Evolutionary conservation across 2,329 filamentous ascomycete species (phyloP), one percentile per base, ranked within the genome.

Genomic region (Ophioceras dolichostomum): DNA sequence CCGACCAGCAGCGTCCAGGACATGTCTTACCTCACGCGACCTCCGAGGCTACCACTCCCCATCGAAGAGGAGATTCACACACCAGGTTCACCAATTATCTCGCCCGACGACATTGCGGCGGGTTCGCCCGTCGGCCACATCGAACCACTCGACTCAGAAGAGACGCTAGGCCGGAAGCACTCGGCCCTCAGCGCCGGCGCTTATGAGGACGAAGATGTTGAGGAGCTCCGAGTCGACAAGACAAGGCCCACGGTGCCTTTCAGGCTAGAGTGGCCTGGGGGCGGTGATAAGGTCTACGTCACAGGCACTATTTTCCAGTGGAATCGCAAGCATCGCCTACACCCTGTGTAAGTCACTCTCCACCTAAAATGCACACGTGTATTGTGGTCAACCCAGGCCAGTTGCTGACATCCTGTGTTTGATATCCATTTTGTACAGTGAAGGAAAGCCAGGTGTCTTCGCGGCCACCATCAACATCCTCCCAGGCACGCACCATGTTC

Each of bases 301-400:
- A 98, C 91, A 1, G 89, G 89, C 46, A 96, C 91, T 16, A 95
- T 96, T 54, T 93, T 94, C 49, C 84, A 89, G 56, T 98, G 91
- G 91, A 87, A 93, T 60, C 81, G 83, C 56, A 96, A 96, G 62
- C 93, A 88, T 56, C 76, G 83, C 48, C 66, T 98, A 53, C 77
- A 87, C 58, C 79, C 74, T 58, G 80, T 85, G 87, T 94, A 73
- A 74, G 82, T 76, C n/a, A n/a, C n/a, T n/a, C n/a, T n/a, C n/a
- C n/a, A n/a, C n/a, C n/a, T n/a, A n/a, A n/a, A n/a, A 14, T 26
- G 29, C 18, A 22, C 34, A 26, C 20, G 29, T n/a, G n/a, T n/a
- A n/a, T n/a, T n/a, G n/a, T n/a, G n/a, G n/a, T 30, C 28, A 30
- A 30, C 7, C 12, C 13, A 14, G 28, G 5, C 26, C 9, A 30